Base-by-base conservation (phyloP, 2,329 filamentous ascomycete genomes). In the Xylaria multiplex region DNA sequence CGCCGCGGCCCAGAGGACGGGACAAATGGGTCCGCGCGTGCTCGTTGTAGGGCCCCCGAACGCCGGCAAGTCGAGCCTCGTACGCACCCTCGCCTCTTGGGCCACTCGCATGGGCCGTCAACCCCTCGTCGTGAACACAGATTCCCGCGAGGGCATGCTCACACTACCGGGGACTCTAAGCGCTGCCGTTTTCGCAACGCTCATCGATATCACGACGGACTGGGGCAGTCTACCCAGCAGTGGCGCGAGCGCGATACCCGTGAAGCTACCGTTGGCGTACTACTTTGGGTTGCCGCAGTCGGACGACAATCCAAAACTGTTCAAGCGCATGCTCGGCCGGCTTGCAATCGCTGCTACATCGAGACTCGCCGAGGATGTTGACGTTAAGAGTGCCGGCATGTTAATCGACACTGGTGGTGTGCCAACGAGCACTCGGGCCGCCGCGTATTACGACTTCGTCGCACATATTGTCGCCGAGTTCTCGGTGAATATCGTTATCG, bases 221-320 rank as follows among this genome's bases (percentile, higher is more conserved):
- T 97, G 93, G 90, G 96, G 96, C 9, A 93, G 87, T 71, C 94
- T 93, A 72, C 94, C 95, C 0, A 97, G 94, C 73, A 96, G 92
- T 70, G 96, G 95, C 0, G 94, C 96, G 0, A 96, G 91, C 72
- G 87, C 90, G 0, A 89, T 97, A 19, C 94, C 95, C 0, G 93
- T 97, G 59, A 98, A 97, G 82, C 84, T 97, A 72, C 96, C 96
- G 5, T 81, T 99, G 60, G 93, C 95, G 32, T 97, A 97, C 77
- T 93, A 93, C 79, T 97, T 92, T 77, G 95, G 96, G 16, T 83
- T 91, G 69, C 84, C 87, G 59, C 88, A 84, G 68, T 87, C 93
- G 0, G 90, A 93, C 71, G 91, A 93, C 56, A 91, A 93, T 67
- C 84, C 86, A 0, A 85, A 83, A 40, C 80, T 95, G 49, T 98